A percentile compares a stretch with the other conserved stretches of the same genome.
Evolutionary conservation across 2,329 filamentous ascomycete species (phyloP).

Genomic region (Neocucurbitaria cava): DNA sequence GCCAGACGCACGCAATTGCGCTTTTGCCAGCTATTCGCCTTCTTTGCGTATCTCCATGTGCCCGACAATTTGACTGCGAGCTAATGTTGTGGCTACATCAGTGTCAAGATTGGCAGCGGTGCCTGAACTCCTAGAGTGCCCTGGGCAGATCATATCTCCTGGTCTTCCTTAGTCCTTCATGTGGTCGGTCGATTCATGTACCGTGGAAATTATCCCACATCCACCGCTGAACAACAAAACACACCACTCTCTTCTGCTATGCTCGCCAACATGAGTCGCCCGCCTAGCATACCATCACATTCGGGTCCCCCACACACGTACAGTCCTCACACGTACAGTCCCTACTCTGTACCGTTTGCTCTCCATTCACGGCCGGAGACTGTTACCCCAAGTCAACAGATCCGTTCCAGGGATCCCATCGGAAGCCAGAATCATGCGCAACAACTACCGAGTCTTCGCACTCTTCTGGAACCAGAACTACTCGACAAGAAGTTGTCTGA

Average conservation of each 20-base stretch:
- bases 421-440: conserved; percentile 38
- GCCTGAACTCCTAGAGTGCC: conserved; percentile 35
- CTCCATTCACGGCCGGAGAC: conserved; percentile 37
- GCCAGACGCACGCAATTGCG: conserved; percentile 44
- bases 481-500: conserved; percentile 43
- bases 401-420: conserved; percentile 33
- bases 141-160: conserved; percentile 34
- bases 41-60: conserved; percentile 40
- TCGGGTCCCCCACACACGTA: conserved; percentile 40
- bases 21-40: conserved; percentile 34
- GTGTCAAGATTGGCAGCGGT: conserved; percentile 29
- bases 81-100: conserved; percentile 44
- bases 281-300: conserved; percentile 87
- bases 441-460: conserved; percentile 48
- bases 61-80: conserved; percentile 37
- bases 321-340: conserved; percentile 38
- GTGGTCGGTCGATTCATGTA: conserved; percentile 40
- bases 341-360: conserved; percentile 36
- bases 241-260: conserved; percentile 35
- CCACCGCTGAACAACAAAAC: conserved; percentile 33
- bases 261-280: conserved; percentile 77
- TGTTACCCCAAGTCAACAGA: conserved; percentile 30
- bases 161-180: conserved; percentile 40
- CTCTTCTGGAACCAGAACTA: conserved; percentile 45
- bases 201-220: conserved; percentile 41